These are phyloP conservation scores for Mollisia scopiformis DNA, from an alignment of 2,329 filamentous ascomycete species.

Conservation along the genomic window DNA sequence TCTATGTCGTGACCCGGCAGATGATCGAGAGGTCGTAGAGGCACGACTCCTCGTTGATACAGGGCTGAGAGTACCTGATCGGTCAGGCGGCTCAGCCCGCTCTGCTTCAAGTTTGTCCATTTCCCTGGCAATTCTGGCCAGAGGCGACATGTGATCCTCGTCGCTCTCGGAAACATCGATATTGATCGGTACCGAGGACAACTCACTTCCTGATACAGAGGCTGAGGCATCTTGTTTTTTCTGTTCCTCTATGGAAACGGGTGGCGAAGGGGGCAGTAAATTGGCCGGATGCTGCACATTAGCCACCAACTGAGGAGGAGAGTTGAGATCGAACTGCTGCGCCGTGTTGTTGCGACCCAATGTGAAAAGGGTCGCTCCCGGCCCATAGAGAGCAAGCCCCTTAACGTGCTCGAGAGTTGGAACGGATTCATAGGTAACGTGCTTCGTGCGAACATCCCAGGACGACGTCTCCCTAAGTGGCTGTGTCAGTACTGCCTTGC, in stretches of 20 bases:
- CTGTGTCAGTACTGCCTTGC: conserved; percentile 40
- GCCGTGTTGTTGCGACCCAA: conserved; percentile 85
- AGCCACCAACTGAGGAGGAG: conserved; percentile 76
- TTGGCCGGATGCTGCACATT: conserved; percentile 86
- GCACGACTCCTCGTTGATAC: conserved; percentile 37
- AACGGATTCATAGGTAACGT: conserved; percentile 87
- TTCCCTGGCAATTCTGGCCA: conserved; percentile 75
- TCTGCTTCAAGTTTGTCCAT: conserved; percentile 49
- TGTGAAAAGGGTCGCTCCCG: conserved; percentile 90
- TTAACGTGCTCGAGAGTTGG: conserved; percentile 81
- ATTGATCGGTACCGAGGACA: conserved; percentile 58
- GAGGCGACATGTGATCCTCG: conserved; percentile 74
- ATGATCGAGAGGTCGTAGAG: conserved; percentile 54
- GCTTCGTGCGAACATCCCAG: conserved; percentile 98
- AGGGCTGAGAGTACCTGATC: conserved; percentile 35
- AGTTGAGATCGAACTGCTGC: conserved; percentile 94
- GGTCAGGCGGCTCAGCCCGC: conserved; percentile 32
- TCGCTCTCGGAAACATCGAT: conserved; percentile 72
- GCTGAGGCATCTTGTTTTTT: conserved; percentile 43
- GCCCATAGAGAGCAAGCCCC: conserved; percentile 85
- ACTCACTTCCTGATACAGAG: conserved; percentile 26
- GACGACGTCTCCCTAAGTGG: conserved; percentile 77
- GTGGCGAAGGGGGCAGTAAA: conserved; percentile 77
- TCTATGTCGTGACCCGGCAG: conserved; percentile 52
- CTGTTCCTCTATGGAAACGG: conserved; percentile 77